Conservation (phyloP, 306 rosid genomes). For the Castanea sativa region DNA sequence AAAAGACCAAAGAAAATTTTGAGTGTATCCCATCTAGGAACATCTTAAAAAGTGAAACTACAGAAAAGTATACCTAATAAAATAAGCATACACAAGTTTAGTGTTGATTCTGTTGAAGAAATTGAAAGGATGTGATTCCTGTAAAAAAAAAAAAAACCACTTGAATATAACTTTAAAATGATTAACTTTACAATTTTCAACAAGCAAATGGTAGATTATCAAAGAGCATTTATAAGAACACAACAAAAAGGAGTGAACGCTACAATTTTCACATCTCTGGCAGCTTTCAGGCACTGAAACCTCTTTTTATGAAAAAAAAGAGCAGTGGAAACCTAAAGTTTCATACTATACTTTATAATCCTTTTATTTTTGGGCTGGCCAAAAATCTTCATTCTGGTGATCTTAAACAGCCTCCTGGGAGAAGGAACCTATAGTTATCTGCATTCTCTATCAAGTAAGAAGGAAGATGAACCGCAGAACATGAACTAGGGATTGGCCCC, state of each 20-base stretch:
- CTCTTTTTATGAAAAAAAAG: neutral
- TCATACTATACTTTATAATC: neutral
- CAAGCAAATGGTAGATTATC: no score
- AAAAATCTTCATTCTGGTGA: slow-evolving; percentile 22
- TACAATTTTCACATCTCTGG: neutral
- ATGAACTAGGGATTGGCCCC: slow-evolving; percentile 78
- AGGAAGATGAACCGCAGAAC: slow-evolving; percentile 90
- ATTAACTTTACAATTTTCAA: no score
- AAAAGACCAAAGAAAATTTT: no score
- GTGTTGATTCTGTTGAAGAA: no score
- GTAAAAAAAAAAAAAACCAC: no score
- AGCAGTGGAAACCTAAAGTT: neutral
- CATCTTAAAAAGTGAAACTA: no score
- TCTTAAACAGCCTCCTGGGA: slow-evolving; percentile 94
- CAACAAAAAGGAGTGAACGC: neutral
- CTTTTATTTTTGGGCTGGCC: neutral
- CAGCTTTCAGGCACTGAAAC: neutral
- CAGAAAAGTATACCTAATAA: no score
- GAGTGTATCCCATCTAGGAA: no score
- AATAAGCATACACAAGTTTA: no score
- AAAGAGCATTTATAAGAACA: neutral
- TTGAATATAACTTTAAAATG: no score
- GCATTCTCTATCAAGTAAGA: slow-evolving; percentile 77
- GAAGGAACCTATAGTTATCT: slow-evolving; percentile 67
- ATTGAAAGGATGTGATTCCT: no score